Percentiles rank a stretch among this genome's conserved stretches.
These are phyloP conservation scores for Fomes fomentarius DNA, from an alignment of 1,284 basidiomycete genomes.

Conservation along the genomic window DNA sequence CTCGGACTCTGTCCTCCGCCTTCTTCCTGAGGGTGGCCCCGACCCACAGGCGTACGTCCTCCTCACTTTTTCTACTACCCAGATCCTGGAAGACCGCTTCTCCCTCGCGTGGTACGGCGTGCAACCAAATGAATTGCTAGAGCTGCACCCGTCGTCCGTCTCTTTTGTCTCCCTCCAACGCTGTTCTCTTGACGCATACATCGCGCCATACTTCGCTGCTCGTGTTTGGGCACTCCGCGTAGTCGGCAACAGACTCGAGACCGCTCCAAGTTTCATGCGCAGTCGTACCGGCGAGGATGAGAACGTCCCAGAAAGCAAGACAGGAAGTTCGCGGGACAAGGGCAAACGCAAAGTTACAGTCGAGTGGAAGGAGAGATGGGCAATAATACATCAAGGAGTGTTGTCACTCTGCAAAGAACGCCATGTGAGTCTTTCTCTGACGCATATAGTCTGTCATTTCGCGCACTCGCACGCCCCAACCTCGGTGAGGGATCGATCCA, in stretches of 20 bases:
- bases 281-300: constrained; percentile 17
- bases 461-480: background rate
- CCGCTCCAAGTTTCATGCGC: constrained; percentile 19
- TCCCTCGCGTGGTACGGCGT: constrained; percentile 58
- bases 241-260: constrained; percentile 34
- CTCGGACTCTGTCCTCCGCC: constrained; percentile 17
- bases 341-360: constrained; percentile 36
- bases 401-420: constrained; percentile 58
- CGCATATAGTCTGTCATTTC: background rate
- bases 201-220: constrained; percentile 71
- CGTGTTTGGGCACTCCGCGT: constrained; percentile 57
- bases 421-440: constrained; percentile 41
- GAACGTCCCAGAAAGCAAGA: constrained; percentile 15
- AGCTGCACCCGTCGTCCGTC: constrained; percentile 52
- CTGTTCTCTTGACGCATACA: constrained; percentile 47
- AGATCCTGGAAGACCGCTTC: constrained; percentile 67
- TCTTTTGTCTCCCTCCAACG: constrained; percentile 48
- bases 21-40: constrained; percentile 2
- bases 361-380: constrained; percentile 69
- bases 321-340: constrained; percentile 23
- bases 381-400: constrained; percentile 59
- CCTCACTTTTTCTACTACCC: constrained; percentile 66
- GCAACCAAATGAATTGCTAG: constrained; percentile 63
- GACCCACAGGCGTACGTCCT: constrained; percentile 41
- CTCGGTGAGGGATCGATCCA: too few relatives aligned